phyloP scores from a whole-genome alignment of 371 early-diverging fungal genomes.

The Cokeromyces recurvatus region DNA sequence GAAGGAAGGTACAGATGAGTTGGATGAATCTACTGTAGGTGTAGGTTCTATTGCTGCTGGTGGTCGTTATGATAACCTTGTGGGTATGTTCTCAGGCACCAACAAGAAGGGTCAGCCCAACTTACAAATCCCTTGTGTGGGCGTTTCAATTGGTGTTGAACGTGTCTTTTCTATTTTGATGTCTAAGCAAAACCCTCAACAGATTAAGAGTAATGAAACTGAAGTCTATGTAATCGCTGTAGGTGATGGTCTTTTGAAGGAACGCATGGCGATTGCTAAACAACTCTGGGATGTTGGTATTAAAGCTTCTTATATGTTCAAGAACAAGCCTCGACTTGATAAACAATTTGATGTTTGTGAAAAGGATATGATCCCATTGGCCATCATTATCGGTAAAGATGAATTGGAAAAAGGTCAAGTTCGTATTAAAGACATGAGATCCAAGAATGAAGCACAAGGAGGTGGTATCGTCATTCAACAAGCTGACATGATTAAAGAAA shows the following conservation, averaged over 20 bases:
- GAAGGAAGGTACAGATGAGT: constrained; percentile 44
- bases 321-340: constrained; percentile 83
- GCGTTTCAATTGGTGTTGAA: constrained; percentile 96
- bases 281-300: constrained; percentile 91
- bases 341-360: constrained; percentile 81
- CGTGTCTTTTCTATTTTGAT: constrained; percentile 91
- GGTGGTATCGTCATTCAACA: constrained; percentile 60
- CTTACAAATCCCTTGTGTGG: constrained; percentile 94
- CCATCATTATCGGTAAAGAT: constrained; percentile 85
- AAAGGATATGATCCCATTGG: constrained; percentile 83
- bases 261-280: constrained; percentile 83
- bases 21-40: constrained; percentile 78
- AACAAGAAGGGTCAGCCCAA: constrained; percentile 66
- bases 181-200: constrained; percentile 51
- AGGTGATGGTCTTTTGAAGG: constrained; percentile 85
- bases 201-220: constrained; percentile 76
- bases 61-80: constrained; percentile 98
- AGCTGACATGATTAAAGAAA: constrained; percentile 60
- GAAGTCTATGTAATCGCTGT: constrained; percentile 91
- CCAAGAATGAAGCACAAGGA: constrained; percentile 56
- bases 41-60: constrained; percentile 99
- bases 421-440: constrained; percentile 83
- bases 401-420: constrained; percentile 78
- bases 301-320: constrained; percentile 80
- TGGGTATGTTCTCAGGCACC: constrained; percentile 85